Percentiles rank a stretch among this genome's conserved stretches.
These are phyloP conservation scores for Monascus ruber DNA, from an alignment of 2,329 filamentous ascomycete species.

Conservation along the genomic window DNA sequence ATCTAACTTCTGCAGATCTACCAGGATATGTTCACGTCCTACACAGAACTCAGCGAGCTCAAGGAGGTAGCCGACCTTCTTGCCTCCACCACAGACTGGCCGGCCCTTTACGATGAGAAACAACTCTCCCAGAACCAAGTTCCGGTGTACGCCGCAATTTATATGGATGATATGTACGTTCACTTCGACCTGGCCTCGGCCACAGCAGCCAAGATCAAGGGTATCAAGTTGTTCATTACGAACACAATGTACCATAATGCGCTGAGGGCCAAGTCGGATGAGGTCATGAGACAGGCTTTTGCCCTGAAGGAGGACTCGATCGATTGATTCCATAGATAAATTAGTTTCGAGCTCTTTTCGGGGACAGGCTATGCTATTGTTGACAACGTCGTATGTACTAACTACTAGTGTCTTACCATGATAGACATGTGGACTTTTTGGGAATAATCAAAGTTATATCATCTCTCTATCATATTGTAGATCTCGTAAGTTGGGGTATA, in stretches of 20 bases:
- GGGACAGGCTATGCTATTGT: too few relatives aligned
- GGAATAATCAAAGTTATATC: too few relatives aligned
- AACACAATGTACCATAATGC: slow-evolving; percentile 84
- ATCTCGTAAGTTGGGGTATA: too few relatives aligned
- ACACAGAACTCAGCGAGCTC: slow-evolving; percentile 61
- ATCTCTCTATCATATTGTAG: too few relatives aligned
- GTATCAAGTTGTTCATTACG: slow-evolving; percentile 70
- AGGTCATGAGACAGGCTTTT: slow-evolving; percentile 67
- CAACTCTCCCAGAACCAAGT: slow-evolving; percentile 67
- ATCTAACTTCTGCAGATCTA: slow-evolving; percentile 43
- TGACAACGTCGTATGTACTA: too few relatives aligned
- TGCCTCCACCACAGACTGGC: slow-evolving; percentile 59
- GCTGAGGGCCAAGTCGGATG: slow-evolving; percentile 58
- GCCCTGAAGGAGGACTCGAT: slow-evolving; percentile 59
- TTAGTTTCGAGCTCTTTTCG: too few relatives aligned
- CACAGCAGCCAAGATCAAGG: slow-evolving; percentile 63
- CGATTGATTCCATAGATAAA: slow-evolving; percentile 30
- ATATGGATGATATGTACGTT: slow-evolving; percentile 86
- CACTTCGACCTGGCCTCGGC: slow-evolving; percentile 62
- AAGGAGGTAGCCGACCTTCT: slow-evolving; percentile 58
- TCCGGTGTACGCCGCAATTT: slow-evolving; percentile 75
- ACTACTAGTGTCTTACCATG: too few relatives aligned
- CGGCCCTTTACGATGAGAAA: slow-evolving; percentile 60
- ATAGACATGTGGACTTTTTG: too few relatives aligned
- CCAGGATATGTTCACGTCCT: slow-evolving; percentile 72